Evolutionary conservation across 2,329 filamentous ascomycete genomes (phyloP).

Genomic region (Cladophialophora psammophila): DNA sequence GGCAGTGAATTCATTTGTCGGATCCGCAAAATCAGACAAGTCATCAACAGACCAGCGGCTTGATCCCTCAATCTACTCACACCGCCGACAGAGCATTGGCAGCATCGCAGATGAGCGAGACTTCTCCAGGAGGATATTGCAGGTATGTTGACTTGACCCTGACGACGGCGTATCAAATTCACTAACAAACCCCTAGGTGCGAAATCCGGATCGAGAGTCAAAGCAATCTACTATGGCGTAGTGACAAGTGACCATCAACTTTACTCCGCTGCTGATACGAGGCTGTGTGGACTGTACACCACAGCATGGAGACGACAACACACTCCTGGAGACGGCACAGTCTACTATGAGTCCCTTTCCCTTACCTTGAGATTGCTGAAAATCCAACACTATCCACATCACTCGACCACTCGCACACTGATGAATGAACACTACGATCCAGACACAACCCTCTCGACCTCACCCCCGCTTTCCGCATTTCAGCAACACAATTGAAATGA

Average conservation of each 20-base stretch:
- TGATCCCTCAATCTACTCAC: slow-evolving; percentile 81
- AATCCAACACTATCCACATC: not conserved
- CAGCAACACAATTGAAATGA: slow-evolving; percentile 34
- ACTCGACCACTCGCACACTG: slow-evolving; percentile 13
- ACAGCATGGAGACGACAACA: not conserved
- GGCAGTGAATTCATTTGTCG: slow-evolving; percentile 75
- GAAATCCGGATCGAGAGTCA: slow-evolving; percentile 38
- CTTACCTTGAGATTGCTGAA: slow-evolving; percentile 8
- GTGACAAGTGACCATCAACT: not conserved
- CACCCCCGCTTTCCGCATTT: slow-evolving; percentile 21
- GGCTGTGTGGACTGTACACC: not conserved
- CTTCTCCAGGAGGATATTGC: slow-evolving; percentile 93
- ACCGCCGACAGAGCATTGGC: slow-evolving; percentile 86
- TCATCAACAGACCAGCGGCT: slow-evolving; percentile 83
- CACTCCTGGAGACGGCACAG: not conserved
- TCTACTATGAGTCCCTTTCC: not conserved
- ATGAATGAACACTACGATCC: slow-evolving; percentile 20
- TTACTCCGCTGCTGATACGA: not conserved
- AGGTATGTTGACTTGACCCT: slow-evolving; percentile 66
- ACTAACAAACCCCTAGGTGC: slow-evolving; percentile 28
- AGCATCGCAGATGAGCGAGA: slow-evolving; percentile 98
- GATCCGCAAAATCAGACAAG: slow-evolving; percentile 67
- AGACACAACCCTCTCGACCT: slow-evolving; percentile 4
- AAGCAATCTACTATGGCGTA: slow-evolving; percentile 34
- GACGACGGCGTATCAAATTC: not conserved